phyloP scores from a whole-genome alignment of 805 yeast species.

The Candida nemodendra region DNA sequence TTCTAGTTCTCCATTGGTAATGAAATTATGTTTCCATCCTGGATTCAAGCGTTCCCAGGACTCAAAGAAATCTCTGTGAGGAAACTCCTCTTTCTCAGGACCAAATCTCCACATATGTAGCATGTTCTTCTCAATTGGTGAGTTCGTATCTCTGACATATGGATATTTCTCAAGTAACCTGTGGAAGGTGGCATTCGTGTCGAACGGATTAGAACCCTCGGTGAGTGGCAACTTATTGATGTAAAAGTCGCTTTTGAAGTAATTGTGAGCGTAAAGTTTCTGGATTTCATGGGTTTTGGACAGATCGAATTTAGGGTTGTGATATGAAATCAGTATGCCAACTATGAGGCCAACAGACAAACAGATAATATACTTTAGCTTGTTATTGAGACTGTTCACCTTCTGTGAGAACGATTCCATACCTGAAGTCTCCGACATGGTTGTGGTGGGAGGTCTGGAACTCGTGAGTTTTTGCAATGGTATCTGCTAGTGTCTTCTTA shows the following conservation, averaged over 20 bases:
- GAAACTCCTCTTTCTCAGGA: slow-evolving; percentile 12
- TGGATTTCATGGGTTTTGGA: slow-evolving; percentile 1
- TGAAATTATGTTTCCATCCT: slow-evolving; percentile 13
- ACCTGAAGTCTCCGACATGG: background rate
- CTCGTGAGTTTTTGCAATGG: too few species aligned
- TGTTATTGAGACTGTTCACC: slow-evolving; percentile 1
- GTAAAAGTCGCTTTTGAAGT: slow-evolving; percentile 9
- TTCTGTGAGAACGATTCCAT: background rate
- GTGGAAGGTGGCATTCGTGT: slow-evolving; percentile 9
- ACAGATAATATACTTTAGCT: slow-evolving; percentile 2
- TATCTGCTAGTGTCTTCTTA: too few species aligned
- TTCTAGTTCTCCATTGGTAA: slow-evolving; percentile 11
- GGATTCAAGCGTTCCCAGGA: slow-evolving; percentile 18
- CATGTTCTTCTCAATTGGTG: slow-evolving; percentile 19
- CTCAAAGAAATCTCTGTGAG: slow-evolving; percentile 10
- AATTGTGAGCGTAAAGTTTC: slow-evolving; percentile 7
- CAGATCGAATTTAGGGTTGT: slow-evolving; percentile 1
- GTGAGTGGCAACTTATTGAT: slow-evolving; percentile 7
- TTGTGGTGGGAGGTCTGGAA: too few species aligned
- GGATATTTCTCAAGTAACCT: slow-evolving; percentile 10
- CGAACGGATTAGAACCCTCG: slow-evolving; percentile 15
- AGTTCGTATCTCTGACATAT: slow-evolving; percentile 3
- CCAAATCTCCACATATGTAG: slow-evolving; percentile 23
- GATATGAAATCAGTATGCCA: slow-evolving; percentile 1
- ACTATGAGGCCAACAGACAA: slow-evolving; percentile 1